These are phyloP conservation scores for Talaromyces rugulosus DNA, from an alignment of 2,329 filamentous ascomycete species.

Conservation along the genomic window DNA sequence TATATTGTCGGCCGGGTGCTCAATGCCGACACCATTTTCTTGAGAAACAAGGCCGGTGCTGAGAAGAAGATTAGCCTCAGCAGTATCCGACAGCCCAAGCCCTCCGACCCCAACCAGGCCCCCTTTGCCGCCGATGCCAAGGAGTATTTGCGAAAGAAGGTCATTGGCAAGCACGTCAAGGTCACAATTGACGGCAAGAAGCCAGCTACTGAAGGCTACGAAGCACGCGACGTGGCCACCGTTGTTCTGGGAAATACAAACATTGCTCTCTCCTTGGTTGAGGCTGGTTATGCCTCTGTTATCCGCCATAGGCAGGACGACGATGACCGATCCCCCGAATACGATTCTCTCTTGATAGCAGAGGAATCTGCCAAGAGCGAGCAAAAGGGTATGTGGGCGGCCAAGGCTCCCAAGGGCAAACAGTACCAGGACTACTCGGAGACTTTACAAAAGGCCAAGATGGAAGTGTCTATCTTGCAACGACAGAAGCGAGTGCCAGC, in stretches of 20 bases:
- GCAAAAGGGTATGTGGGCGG: conserved; percentile 91
- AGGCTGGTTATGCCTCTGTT: conserved; percentile 88
- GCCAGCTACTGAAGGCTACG: conserved; percentile 82
- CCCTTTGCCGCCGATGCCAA: conserved; percentile 92
- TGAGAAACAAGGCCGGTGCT: conserved; percentile 75
- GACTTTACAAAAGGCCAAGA: conserved; percentile 89
- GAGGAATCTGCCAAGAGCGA: conserved; percentile 68
- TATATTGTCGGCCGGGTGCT: conserved; percentile 81
- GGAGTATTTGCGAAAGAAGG: conserved; percentile 86
- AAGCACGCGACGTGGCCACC: conserved; percentile 91
- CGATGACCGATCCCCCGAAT: conserved; percentile 87
- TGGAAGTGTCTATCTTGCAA: conserved; percentile 80
- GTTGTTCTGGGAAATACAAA: conserved; percentile 82
- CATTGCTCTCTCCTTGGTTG: conserved; percentile 76
- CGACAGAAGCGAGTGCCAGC: conserved; percentile 90
- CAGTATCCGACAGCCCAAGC: conserved; percentile 89
- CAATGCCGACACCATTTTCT: conserved; percentile 81
- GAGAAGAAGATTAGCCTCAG: conserved; percentile 91
- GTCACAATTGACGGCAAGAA: conserved; percentile 87
- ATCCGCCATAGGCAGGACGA: conserved; percentile 95
- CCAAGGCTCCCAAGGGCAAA: conserved; percentile 78
- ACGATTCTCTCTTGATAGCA: conserved; percentile 58
- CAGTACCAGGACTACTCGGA: conserved; percentile 88
- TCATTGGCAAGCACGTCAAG: conserved; percentile 94
- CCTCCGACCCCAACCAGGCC: conserved; percentile 77